phyloP scores from a whole-genome alignment of 139 green algal species.

The Parachlorella kessleri region DNA sequence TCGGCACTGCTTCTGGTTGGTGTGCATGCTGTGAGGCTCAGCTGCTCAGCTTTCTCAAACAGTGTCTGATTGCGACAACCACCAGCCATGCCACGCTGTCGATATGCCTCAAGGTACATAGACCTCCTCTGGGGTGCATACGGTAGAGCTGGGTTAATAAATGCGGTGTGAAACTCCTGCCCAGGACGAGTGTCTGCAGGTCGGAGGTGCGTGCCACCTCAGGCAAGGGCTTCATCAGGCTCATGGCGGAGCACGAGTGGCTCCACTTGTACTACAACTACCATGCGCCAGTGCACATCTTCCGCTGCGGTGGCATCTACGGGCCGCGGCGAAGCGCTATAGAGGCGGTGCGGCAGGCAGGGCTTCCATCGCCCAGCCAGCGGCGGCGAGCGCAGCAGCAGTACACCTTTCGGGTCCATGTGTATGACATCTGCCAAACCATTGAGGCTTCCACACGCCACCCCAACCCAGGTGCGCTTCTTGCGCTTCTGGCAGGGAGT shows the following conservation, averaged over 20 bases:
- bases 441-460: slow-evolving; percentile 64
- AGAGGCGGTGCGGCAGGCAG: slow-evolving; percentile 31
- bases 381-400: slow-evolving; percentile 40
- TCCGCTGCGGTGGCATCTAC: slow-evolving; percentile 74
- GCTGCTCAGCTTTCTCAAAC: too few species aligned
- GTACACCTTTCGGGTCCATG: slow-evolving; percentile 71
- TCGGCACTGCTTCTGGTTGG: too few species aligned
- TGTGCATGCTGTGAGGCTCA: too few species aligned
- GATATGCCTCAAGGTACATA: too few species aligned
- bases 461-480: slow-evolving; percentile 27
- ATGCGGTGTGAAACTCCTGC: too few species aligned
- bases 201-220: slow-evolving; percentile 23
- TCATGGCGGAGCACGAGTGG: slow-evolving; percentile 65
- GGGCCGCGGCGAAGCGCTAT: slow-evolving; percentile 67
- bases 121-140: too few species aligned
- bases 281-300: slow-evolving; percentile 52
- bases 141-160: too few species aligned
- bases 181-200: not conserved
- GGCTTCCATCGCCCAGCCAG: slow-evolving; percentile 20
- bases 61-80: too few species aligned
- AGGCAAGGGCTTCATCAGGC: slow-evolving; percentile 33
- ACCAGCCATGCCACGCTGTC: too few species aligned
- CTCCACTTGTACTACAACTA: slow-evolving; percentile 37
- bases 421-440: slow-evolving; percentile 75
- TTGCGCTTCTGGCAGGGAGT: too few species aligned